Percentiles rank a stretch among this genome's conserved stretches.
These are phyloP conservation scores for Dioscorea cayenensis DNA, from an alignment of 116 monocot genomes.

Conservation along the genomic window DNA sequence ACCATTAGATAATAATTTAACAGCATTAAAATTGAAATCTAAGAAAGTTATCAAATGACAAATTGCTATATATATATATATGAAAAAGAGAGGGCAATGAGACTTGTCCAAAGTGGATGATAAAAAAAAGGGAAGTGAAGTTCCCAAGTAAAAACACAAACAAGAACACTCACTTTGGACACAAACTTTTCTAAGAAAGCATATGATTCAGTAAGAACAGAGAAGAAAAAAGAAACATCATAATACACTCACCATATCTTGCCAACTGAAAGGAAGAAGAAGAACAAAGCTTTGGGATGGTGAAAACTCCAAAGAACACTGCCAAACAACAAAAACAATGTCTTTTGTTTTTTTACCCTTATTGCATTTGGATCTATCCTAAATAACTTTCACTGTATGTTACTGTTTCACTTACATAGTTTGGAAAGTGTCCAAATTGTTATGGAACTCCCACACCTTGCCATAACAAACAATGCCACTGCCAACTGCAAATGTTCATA, in stretches of 20 bases:
- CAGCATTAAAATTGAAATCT: too few relatives aligned
- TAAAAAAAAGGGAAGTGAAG: too few relatives aligned
- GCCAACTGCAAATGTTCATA: slow-evolving; percentile 49
- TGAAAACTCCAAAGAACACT: slow-evolving; percentile 92
- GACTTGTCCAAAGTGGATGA: too few relatives aligned
- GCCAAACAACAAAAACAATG: slow-evolving; percentile 4
- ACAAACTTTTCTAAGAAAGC: neutral
- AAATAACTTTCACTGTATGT: neutral
- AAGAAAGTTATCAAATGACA: too few relatives aligned
- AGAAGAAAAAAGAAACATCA: neutral
- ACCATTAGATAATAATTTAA: too few relatives aligned
- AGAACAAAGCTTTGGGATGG: slow-evolving; percentile 67
- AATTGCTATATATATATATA: too few relatives aligned
- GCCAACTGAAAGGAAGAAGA: slow-evolving; percentile 62
- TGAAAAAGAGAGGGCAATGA: neutral
- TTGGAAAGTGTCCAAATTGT: slow-evolving; percentile 77
- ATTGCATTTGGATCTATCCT: neutral
- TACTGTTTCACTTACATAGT: slow-evolving; percentile 42
- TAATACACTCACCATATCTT: slow-evolving; percentile 49
- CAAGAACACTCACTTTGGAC: neutral
- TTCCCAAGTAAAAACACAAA: too few relatives aligned
- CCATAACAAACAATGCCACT: slow-evolving; percentile 66
- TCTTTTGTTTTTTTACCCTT: neutral
- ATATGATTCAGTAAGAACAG: neutral
- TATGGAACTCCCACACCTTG: slow-evolving; percentile 76